Base-by-base conservation (phyloP, 2,329 filamentous ascomycete genomes). In the Cercospora sp. region DNA sequence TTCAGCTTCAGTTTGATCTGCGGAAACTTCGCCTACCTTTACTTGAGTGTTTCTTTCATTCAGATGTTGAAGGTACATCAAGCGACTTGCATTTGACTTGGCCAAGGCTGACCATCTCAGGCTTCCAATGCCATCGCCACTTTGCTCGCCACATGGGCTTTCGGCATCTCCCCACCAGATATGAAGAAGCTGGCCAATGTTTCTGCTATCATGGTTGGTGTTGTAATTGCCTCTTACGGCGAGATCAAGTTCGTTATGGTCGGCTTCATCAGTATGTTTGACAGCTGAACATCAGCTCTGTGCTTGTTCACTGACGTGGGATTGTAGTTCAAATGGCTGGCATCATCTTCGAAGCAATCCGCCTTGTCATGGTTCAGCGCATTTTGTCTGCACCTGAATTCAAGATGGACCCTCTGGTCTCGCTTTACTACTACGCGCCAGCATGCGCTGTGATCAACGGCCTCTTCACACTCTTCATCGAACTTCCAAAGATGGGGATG, bases 1-100 rank as follows among this genome's bases (percentile, higher is more conserved):
- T 98, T 97, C 89, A 95, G 91, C 79, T 84, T 97, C 84, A 95
- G 91, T 81, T 87, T 98, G 84, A 97, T 98, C 79, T 97, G 93
- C 82, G 93, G 94, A 78, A 98, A 98, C 84, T 83, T 96, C 81
- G 93, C 94, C 75, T 98, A 98, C 80, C 88, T 97, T 64, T 96
- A 97, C 81, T 87, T 98, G 70, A 95, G 91, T 74, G 94, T 98
- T 67, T 91, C 94, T 69, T 98, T 98, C 81, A 98, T 98, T 77
- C 94, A 98, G 86, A 98, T 98, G 94, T 89, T 98, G 80, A 98
- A 98, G 92, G 61, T 64, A 42, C 3, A 20, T 16, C 33, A 26
- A 3, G 12, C 3, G 8, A 10, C 13, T 16, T 28, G 1, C 12
- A 18, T 31, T 23, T 8, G 13, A 23, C 0, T 20, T 23, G 45